phyloP scores from a whole-genome alignment of 345 rosid genomes.

The Punica granatum region DNA sequence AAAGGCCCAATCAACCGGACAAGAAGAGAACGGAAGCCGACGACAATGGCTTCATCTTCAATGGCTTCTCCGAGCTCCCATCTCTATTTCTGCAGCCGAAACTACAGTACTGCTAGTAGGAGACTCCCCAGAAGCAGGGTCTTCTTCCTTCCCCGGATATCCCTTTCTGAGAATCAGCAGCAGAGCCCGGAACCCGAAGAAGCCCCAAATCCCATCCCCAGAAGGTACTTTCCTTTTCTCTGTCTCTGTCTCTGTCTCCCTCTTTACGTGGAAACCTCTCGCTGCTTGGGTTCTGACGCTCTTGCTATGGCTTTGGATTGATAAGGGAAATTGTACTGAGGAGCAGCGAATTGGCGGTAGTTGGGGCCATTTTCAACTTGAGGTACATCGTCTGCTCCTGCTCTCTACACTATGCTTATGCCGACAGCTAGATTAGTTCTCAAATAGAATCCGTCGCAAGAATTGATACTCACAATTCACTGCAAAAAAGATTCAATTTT shows the following conservation, averaged over 20 bases:
- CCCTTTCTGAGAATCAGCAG: slow-evolving; percentile 25
- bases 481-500: no score
- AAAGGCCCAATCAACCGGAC: not conserved
- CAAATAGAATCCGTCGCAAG: no score
- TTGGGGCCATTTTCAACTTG: slow-evolving; percentile 73
- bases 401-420: no score
- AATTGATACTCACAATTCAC: no score
- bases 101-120: not conserved
- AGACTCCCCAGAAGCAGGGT: not conserved
- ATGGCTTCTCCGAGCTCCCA: slow-evolving; percentile 30
- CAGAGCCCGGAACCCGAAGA: slow-evolving; percentile 3
- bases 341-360: slow-evolving; percentile 80
- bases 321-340: slow-evolving; percentile 62
- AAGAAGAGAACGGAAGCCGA: not conserved
- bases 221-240: slow-evolving; percentile 35
- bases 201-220: slow-evolving; percentile 27
- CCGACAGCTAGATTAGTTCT: no score
- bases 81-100: slow-evolving; percentile 7
- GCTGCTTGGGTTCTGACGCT: no score
- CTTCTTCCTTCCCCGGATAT: slow-evolving; percentile 13
- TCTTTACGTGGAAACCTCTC: not conserved
- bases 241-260: not conserved
- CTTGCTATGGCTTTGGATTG: not conserved
- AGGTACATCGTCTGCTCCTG: slow-evolving; percentile 27
- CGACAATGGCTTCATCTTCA: not conserved